A percentile compares a stretch with the other conserved stretches of the same genome.
phyloP scores from a whole-genome alignment of 192 early-diverging fungal genomes.

The Diversispora epigaea region DNA sequence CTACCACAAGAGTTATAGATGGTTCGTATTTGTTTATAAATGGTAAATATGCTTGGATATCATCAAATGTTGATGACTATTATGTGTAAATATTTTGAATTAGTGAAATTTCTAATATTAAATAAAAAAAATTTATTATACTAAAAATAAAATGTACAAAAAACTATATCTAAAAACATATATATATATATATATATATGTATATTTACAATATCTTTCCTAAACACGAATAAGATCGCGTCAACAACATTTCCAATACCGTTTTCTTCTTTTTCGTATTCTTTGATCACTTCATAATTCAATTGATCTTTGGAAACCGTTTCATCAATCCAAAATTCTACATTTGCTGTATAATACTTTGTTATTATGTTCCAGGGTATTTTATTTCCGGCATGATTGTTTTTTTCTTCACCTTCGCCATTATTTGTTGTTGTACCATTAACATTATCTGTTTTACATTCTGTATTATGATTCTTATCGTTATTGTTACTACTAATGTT shows the following conservation, averaged over 20 bases:
- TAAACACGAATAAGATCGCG: conserved; percentile 63
- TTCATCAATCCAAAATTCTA: conserved; percentile 67
- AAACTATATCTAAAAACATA: no score
- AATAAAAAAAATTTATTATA: no score
- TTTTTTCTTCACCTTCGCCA: conserved; percentile 19
- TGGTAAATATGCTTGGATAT: conserved; percentile 51
- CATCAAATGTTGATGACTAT: conserved; percentile 58
- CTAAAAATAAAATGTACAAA: background rate
- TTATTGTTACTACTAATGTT: no score
- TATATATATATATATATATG: background rate
- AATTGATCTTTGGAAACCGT: conserved; percentile 36
- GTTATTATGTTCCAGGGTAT: conserved; percentile 60
- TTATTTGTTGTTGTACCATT: background rate
- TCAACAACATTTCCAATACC: conserved; percentile 55
- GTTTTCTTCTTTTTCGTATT: conserved; percentile 38
- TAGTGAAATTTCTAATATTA: no score
- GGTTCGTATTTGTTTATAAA: conserved; percentile 57
- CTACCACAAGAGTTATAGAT: conserved; percentile 55
- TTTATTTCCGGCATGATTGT: conserved; percentile 41
- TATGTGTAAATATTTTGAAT: background rate
- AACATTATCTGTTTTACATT: no score
- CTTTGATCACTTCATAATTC: conserved; percentile 39
- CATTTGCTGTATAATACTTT: conserved; percentile 66
- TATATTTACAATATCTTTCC: conserved; percentile 50
- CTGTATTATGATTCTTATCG: no score